phyloP scores from a whole-genome alignment of 306 rosid species.

The Urtica urens region DNA sequence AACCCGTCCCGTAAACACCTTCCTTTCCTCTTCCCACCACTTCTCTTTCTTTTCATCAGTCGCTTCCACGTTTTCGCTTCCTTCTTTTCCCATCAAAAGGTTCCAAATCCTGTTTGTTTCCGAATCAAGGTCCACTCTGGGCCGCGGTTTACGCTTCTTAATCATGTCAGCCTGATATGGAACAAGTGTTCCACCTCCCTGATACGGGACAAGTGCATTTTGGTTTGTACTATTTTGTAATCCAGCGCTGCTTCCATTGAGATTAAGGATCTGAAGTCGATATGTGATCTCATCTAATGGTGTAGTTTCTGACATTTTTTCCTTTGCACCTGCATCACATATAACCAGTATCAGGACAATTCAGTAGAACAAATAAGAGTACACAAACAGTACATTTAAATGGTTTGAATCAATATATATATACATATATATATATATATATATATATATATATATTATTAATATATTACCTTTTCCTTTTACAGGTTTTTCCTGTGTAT shows the following conservation, averaged over 20 bases:
- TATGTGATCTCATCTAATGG: constrained; percentile 32
- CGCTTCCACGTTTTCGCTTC: constrained; percentile 38
- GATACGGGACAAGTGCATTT: constrained; percentile 59
- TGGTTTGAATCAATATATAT: background rate
- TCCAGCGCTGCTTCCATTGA: constrained; percentile 28
- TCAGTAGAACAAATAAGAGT: background rate
- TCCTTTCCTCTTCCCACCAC: constrained; percentile 88
- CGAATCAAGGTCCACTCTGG: constrained; percentile 81
- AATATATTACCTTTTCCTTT: too few species aligned
- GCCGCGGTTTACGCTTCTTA: constrained; percentile 52
- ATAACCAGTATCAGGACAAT: constrained; percentile 10
- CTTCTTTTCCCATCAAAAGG: constrained; percentile 76
- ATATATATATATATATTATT: too few species aligned
- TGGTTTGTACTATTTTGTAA: constrained; percentile 25
- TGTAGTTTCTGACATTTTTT: constrained; percentile 7
- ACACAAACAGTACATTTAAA: background rate
- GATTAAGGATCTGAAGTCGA: constrained; percentile 33
- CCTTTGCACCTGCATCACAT: constrained; percentile 38
- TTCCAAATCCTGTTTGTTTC: constrained; percentile 90
- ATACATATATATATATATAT: too few species aligned
- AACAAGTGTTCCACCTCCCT: constrained; percentile 50
- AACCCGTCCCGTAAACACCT: constrained; percentile 68
- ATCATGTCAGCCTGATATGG: constrained; percentile 33
- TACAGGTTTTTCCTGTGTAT: background rate
- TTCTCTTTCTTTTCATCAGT: constrained; percentile 53